phyloP scores from a whole-genome alignment of 208 protist species.

The Balamuthia mandrillaris region DNA sequence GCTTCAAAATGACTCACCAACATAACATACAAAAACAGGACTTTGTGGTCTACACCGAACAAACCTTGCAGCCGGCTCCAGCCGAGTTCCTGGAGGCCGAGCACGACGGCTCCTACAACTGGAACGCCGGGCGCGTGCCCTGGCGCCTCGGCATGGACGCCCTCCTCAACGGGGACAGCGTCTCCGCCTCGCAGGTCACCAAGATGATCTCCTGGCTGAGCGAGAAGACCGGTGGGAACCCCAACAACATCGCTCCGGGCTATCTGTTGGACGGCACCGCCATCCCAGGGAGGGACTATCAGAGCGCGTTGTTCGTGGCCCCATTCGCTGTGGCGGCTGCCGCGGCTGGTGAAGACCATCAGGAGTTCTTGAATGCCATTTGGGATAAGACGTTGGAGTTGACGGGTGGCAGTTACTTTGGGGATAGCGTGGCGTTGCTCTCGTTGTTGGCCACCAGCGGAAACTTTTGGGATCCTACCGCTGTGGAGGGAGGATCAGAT shows the following conservation, averaged over 20 bases:
- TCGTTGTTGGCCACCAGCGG: background rate
- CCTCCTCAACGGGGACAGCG: background rate
- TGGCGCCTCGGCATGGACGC: background rate
- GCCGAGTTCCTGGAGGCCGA: background rate
- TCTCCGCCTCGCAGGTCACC: background rate
- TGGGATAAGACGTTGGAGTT: background rate
- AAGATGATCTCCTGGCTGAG: background rate
- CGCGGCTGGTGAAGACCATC: background rate
- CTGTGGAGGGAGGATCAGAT: too few species aligned
- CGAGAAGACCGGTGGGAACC: background rate
- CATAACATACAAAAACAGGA: too few species aligned
- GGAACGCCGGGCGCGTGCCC: background rate
- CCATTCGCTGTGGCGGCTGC: background rate
- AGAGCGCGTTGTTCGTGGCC: background rate
- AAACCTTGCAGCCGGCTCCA: background rate
- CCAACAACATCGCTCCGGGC: background rate
- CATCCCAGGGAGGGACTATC: background rate
- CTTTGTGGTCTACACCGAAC: too few species aligned
- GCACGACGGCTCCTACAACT: background rate
- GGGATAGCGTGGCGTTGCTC: background rate
- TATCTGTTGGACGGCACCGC: background rate
- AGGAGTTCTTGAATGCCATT: background rate
- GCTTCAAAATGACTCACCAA: too few species aligned
- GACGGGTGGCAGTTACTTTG: background rate
- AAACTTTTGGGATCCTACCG: conserved; percentile 14